phyloP scores from a whole-genome alignment of 1,284 basidiomycete species.

The Boletus smithii region DNA sequence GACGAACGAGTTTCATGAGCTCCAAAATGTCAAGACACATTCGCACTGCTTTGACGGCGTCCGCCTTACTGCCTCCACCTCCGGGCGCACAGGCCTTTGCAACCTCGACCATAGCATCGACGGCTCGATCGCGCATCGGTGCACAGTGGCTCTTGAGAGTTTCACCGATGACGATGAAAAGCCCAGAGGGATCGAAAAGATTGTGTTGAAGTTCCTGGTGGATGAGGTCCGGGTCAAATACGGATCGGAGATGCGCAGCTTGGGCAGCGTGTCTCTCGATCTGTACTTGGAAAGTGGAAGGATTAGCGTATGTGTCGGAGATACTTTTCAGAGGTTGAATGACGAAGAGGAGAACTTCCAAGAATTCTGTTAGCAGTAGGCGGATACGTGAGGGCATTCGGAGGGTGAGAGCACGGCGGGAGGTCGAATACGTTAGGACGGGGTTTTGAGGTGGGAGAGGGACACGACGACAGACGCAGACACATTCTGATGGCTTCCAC shows the following conservation, averaged over 20 bases:
- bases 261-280: constrained; percentile 58
- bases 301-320: constrained; percentile 52
- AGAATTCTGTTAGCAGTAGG: constrained; percentile 71
- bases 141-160: constrained; percentile 90
- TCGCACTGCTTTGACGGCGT: constrained; percentile 74
- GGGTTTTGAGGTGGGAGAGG: constrained; percentile 41
- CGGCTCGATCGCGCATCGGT: constrained; percentile 83
- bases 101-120: constrained; percentile 79
- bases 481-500: constrained; percentile 51
- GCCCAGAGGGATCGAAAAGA: constrained; percentile 77
- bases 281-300: constrained; percentile 48
- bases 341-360: constrained; percentile 80
- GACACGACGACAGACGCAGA: constrained; percentile 55
- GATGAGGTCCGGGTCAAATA: constrained; percentile 73
- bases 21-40: constrained; percentile 90
- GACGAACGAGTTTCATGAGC: constrained; percentile 88
- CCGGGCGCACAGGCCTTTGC: constrained; percentile 58
- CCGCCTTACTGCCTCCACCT: constrained; percentile 50
- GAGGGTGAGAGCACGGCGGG: constrained; percentile 49
- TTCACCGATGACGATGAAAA: constrained; percentile 77
- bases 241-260: constrained; percentile 54
- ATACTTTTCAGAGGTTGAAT: constrained; percentile 66
- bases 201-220: constrained; percentile 76
- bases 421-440: constrained; percentile 44
- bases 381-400: constrained; percentile 75